These are phyloP conservation scores for Thyridium curvatum DNA, from an alignment of 2,329 filamentous ascomycete genomes.

Conservation along the genomic window DNA sequence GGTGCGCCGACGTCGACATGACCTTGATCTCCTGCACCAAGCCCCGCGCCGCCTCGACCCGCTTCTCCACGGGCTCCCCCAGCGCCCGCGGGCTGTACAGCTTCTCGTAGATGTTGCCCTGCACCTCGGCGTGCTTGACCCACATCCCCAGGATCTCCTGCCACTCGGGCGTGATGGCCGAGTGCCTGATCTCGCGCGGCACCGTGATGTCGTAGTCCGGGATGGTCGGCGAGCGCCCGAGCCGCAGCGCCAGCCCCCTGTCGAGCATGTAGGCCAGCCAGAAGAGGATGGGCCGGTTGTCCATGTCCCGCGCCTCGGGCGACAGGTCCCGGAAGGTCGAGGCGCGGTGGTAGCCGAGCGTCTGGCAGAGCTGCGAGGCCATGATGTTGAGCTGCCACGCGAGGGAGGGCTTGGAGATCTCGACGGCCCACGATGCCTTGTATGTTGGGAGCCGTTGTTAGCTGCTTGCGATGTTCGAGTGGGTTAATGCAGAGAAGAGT, in stretches of 20 bases:
- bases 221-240: conserved; percentile 52
- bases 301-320: conserved; percentile 3
- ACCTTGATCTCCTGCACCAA: conserved; percentile 30
- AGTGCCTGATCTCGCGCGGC: conserved; percentile 19
- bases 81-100: conserved; percentile 47
- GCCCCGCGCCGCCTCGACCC: conserved; percentile 29
- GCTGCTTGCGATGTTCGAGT: too few species aligned
- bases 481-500: neutral
- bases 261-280: conserved; percentile 31
- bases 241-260: conserved; percentile 49
- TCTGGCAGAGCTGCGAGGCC: conserved; percentile 55
- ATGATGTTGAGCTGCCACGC: conserved; percentile 57
- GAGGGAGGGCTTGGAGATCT: conserved; percentile 54
- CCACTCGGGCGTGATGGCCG: conserved; percentile 27
- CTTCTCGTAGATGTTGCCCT: conserved; percentile 51
- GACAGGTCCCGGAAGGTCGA: conserved; percentile 25
- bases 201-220: conserved; percentile 50
- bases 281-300: conserved; percentile 13
- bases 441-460: neutral
- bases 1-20: conserved; percentile 8
- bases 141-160: conserved; percentile 43
- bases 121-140: conserved; percentile 48
- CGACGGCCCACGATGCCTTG: conserved; percentile 55
- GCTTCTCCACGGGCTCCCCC: conserved; percentile 27
- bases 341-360: conserved; percentile 53